A percentile compares a stretch with the other conserved stretches of the same genome.
Conservation (phyloP, 768 basidiomycete species). For the Mycena amicta region DNA sequence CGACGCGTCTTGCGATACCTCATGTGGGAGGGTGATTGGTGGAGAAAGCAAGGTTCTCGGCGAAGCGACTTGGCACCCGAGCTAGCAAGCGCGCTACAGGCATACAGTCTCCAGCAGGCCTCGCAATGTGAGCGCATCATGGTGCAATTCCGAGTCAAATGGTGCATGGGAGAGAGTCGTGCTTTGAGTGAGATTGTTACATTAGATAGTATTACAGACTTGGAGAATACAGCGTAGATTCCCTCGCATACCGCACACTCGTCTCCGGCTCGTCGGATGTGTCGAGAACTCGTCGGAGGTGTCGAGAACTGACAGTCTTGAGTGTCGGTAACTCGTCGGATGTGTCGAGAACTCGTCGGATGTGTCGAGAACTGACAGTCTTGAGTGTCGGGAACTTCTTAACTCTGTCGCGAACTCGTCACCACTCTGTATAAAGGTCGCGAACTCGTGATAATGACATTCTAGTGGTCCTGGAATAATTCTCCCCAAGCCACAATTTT, state of each 20-base stretch:
- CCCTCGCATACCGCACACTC: background rate
- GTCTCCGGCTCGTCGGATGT: no score
- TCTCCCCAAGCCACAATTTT: no score
- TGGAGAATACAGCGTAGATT: background rate
- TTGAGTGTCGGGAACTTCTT: no score
- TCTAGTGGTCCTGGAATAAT: no score
- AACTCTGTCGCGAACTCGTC: no score
- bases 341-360: no score
- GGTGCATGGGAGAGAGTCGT: background rate
- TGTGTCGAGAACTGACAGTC: no score
- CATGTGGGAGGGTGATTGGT: conserved; percentile 6
- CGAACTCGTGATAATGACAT: no score
- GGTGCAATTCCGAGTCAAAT: background rate
- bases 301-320: no score
- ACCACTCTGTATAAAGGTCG: no score
- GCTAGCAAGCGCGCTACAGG: background rate
- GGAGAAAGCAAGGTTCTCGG: background rate
- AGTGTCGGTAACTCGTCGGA: no score
- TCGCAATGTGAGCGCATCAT: background rate
- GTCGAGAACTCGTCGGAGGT: no score
- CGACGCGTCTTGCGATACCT: conserved; percentile 14
- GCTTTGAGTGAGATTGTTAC: background rate
- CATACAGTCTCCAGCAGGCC: background rate
- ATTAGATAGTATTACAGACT: background rate
- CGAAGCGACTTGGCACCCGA: background rate